Conservation (phyloP, 2,329 filamentous ascomycete species). For the Botryotinia narcissicola region DNA sequence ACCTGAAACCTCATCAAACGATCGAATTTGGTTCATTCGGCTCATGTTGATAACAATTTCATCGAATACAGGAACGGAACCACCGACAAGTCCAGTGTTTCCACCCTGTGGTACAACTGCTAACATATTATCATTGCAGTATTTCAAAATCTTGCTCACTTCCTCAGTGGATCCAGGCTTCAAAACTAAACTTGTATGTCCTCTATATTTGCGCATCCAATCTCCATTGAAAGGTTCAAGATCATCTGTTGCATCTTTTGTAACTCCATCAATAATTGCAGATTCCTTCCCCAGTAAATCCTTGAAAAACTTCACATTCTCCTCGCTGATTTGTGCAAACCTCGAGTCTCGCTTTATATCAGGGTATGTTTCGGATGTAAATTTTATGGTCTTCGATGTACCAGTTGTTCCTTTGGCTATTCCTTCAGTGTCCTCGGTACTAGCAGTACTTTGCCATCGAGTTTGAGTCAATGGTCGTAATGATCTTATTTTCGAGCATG, state of each 20-base stretch:
- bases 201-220: constrained; percentile 99
- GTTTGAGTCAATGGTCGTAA: constrained; percentile 30
- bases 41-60: constrained; percentile 92
- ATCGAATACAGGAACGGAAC: constrained; percentile 94
- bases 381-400: constrained; percentile 55
- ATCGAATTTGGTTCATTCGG: constrained; percentile 87
- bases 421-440: constrained; percentile 34
- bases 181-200: constrained; percentile 81
- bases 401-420: constrained; percentile 34
- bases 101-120: constrained; percentile 96
- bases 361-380: constrained; percentile 85
- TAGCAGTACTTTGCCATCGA: constrained; percentile 37
- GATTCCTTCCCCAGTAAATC: constrained; percentile 74
- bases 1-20: constrained; percentile 90
- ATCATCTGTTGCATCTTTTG: constrained; percentile 70
- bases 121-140: constrained; percentile 90
- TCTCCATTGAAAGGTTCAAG: constrained; percentile 92
- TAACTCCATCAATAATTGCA: constrained; percentile 82
- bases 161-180: constrained; percentile 83
- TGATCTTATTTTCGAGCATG: constrained; percentile 20
- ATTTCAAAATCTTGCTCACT: constrained; percentile 85
- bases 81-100: constrained; percentile 93
- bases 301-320: constrained; percentile 83
- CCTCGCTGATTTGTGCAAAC: constrained; percentile 69
- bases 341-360: constrained; percentile 74